Conservation (phyloP, 1,284 basidiomycete genomes). For the Tilletia caries region DNA sequence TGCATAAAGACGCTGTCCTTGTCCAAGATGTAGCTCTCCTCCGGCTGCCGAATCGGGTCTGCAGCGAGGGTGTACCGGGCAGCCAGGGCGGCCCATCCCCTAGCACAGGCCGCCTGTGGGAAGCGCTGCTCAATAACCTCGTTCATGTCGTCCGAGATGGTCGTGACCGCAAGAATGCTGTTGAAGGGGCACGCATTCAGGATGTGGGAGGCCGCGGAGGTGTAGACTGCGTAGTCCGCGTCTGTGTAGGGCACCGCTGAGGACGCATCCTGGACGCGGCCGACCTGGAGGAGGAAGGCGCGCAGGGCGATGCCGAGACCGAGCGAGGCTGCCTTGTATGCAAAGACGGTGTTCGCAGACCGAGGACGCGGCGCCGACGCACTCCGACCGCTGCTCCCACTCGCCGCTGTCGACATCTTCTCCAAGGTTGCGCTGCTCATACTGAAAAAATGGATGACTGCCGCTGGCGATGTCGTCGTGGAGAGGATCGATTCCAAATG, state of each 20-base stretch:
- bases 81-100: constrained; percentile 3
- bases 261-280: constrained; percentile 78
- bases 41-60: background rate
- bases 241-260: constrained; percentile 92
- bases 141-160: constrained; percentile 5
- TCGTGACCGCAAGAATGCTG: constrained; percentile 23
- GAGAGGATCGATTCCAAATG: background rate
- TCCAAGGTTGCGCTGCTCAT: no score
- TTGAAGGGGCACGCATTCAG: constrained; percentile 37
- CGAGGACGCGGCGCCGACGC: background rate
- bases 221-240: constrained; percentile 93
- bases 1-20: constrained; percentile 22
- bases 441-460: no score
- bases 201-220: constrained; percentile 67
- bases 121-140: background rate
- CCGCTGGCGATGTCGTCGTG: no score
- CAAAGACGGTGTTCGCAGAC: constrained; percentile 12
- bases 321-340: constrained; percentile 26
- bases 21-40: constrained; percentile 1
- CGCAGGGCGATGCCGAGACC: constrained; percentile 63
- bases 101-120: background rate
- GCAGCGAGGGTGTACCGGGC: constrained; percentile 3
- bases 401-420: no score
- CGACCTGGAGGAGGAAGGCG: constrained; percentile 71
- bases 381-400: no score